These are phyloP conservation scores for Cucurbita pepo DNA, from an alignment of 306 rosid genomes.

Conservation along the genomic window DNA sequence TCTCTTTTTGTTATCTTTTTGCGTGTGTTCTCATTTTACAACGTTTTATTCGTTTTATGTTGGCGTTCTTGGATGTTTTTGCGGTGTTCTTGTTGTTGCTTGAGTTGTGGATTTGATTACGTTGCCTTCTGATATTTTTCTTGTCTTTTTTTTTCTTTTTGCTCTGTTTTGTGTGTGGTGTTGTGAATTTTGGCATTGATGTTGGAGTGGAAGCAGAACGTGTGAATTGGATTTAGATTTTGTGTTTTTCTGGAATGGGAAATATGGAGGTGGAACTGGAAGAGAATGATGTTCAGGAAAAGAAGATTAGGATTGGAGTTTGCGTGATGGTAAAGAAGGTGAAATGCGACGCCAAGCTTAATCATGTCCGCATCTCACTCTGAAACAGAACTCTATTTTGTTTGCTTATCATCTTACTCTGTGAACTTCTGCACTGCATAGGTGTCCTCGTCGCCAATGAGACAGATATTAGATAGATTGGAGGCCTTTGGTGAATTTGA, in stretches of 20 bases:
- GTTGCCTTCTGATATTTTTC: background rate
- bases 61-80: background rate
- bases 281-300: constrained; percentile 14
- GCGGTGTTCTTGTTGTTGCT: background rate
- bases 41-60: background rate
- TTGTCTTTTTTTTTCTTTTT: background rate
- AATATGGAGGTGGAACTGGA: constrained; percentile 12
- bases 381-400: background rate
- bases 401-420: constrained; percentile 6
- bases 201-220: background rate
- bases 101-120: background rate
- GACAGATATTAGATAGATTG: constrained; percentile 68
- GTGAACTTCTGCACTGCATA: constrained; percentile 15
- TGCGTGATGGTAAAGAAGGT: constrained; percentile 99
- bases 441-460: constrained; percentile 91
- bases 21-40: background rate
- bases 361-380: constrained; percentile 11
- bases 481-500: constrained; percentile 93
- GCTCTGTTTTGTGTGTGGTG: background rate
- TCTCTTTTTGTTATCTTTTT: background rate
- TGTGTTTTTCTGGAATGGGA: constrained; percentile 1
- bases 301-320: constrained; percentile 64
- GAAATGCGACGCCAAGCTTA: constrained; percentile 71
- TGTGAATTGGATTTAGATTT: constrained; percentile 9
- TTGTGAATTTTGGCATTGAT: background rate